Evolutionary conservation across 306 rosid genomes (phyloP).

Genomic region (Vicia villosa): DNA sequence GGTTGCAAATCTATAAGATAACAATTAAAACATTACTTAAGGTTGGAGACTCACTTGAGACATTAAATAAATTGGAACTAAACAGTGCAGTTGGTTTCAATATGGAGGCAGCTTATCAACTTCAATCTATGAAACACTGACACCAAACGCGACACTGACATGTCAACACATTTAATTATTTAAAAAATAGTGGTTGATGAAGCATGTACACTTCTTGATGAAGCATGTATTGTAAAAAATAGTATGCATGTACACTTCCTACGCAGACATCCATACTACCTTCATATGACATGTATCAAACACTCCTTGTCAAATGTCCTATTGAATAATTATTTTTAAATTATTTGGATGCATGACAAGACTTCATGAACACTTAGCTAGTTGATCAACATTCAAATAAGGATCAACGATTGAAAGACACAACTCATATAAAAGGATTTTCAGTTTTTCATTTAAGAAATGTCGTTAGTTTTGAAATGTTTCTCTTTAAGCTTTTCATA

Average conservation of each 20-base stretch:
- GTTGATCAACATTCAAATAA: background rate
- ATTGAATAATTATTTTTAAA: conserved; percentile 8
- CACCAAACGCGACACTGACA: background rate
- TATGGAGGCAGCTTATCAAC: conserved; percentile 10
- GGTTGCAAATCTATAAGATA: conserved; percentile 76
- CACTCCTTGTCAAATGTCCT: background rate
- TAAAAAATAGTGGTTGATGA: background rate
- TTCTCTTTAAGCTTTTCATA: conserved; percentile 2
- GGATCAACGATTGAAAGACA: background rate
- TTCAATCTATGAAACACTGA: background rate
- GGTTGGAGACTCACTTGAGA: background rate
- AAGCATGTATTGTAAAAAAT: too few species aligned
- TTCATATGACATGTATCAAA: too few species aligned
- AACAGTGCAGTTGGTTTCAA: conserved; percentile 3
- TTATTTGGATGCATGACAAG: background rate
- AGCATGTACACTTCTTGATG: conserved; percentile 3
- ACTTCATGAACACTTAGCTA: background rate
- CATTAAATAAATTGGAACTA: background rate
- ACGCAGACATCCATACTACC: too few species aligned
- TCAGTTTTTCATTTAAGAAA: background rate
- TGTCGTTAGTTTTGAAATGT: background rate
- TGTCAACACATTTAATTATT: background rate
- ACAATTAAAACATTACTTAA: conserved; percentile 32
- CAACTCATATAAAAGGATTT: background rate
- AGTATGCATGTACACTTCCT: background rate